A percentile compares a stretch with the other conserved stretches of the same genome.
These are phyloP conservation scores for Boletus speciosus DNA, from an alignment of 768 basidiomycete genomes.

Conservation along the genomic window DNA sequence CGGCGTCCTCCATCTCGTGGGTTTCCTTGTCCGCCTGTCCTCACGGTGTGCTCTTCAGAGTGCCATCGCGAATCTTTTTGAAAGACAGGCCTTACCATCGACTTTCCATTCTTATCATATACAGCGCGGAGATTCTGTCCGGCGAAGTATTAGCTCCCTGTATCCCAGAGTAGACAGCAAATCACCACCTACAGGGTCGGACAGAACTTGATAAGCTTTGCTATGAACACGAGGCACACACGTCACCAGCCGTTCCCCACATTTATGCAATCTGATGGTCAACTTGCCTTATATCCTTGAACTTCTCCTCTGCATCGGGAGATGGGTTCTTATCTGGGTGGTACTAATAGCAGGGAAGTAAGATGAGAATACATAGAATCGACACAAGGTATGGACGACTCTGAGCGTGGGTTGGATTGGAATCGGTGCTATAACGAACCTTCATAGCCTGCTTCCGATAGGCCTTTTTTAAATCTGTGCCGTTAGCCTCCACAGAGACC, in stretches of 20 bases:
- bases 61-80: slow-evolving; percentile 1
- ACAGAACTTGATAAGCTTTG: slow-evolving; percentile 93
- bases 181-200: slow-evolving; percentile 61
- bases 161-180: slow-evolving; percentile 7
- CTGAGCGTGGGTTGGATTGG: background rate
- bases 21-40: slow-evolving; percentile 72
- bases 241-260: slow-evolving; percentile 14
- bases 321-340: slow-evolving; percentile 96
- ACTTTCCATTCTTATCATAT: slow-evolving; percentile 95
- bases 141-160: slow-evolving; percentile 6
- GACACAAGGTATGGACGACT: background rate
- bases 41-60: slow-evolving; percentile 1
- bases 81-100: slow-evolving; percentile 53
- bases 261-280: slow-evolving; percentile 9
- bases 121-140: slow-evolving; percentile 76
- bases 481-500: slow-evolving; percentile 68
- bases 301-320: slow-evolving; percentile 91
- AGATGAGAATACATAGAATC: background rate
- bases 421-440: slow-evolving; percentile 40
- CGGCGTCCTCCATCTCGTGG: slow-evolving; percentile 86
- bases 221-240: slow-evolving; percentile 37
- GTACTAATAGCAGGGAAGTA: slow-evolving; percentile 49
- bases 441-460: slow-evolving; percentile 94
- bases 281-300: slow-evolving; percentile 88
- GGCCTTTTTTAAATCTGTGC: slow-evolving; percentile 87